A percentile compares a stretch with the other conserved stretches of the same genome.
Conservation (phyloP, 2,329 filamentous ascomycete genomes). For the Claviceps quebecensis region DNA sequence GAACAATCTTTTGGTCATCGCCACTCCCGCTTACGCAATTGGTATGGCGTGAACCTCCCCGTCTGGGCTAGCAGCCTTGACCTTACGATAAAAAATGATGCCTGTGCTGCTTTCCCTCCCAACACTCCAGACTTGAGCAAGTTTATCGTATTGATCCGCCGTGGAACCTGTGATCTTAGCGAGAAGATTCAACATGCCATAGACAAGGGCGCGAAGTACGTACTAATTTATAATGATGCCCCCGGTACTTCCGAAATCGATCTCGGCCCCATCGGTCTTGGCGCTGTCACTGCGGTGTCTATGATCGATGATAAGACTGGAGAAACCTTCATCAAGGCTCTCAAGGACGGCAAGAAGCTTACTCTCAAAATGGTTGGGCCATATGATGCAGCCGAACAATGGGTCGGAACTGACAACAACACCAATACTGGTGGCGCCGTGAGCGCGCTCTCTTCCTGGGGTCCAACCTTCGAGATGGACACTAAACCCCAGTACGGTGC, state of each 20-base stretch:
- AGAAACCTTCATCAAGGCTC: conserved; percentile 26
- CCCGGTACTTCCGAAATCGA: conserved; percentile 20
- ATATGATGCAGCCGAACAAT: conserved; percentile 14
- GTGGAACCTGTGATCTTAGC: conserved; percentile 42
- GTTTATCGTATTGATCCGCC: conserved; percentile 44
- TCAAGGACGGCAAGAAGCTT: conserved; percentile 30
- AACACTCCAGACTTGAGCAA: conserved; percentile 42
- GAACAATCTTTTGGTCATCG: conserved; percentile 28
- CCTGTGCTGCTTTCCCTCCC: conserved; percentile 36
- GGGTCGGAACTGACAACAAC: conserved; percentile 17
- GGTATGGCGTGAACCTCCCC: conserved; percentile 30
- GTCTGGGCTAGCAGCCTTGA: conserved; percentile 37
- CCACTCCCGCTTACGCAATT: conserved; percentile 25
- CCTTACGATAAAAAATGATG: conserved; percentile 32
- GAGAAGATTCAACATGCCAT: conserved; percentile 39
- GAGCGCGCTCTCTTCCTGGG: conserved; percentile 43
- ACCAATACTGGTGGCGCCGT: conserved; percentile 33
- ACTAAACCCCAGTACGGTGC: conserved; percentile 42
- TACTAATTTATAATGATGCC: conserved; percentile 48
- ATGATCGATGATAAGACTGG: conserved; percentile 30
- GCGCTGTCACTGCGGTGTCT: conserved; percentile 20
- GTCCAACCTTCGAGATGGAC: conserved; percentile 44
- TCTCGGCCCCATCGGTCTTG: conserved; percentile 5
- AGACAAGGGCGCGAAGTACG: conserved; percentile 41
- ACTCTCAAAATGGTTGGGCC: conserved; percentile 26